These are phyloP conservation scores for Rhexocercosporidium sp. DNA, from an alignment of 2,329 filamentous ascomycete genomes.

Conservation along the genomic window DNA sequence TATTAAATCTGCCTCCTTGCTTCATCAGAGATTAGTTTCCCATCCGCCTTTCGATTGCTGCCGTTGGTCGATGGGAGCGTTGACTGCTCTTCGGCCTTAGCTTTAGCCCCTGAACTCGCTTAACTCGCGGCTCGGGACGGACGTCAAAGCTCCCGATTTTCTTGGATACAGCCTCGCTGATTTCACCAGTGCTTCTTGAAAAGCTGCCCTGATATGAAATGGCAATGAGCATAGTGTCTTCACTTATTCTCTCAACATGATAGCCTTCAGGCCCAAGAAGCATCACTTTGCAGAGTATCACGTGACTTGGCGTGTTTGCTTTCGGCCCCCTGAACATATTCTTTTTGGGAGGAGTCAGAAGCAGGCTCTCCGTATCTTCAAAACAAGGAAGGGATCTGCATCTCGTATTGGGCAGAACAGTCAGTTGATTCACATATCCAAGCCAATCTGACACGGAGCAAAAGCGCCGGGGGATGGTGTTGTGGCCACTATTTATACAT, in stretches of 20 bases:
- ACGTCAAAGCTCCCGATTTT: background rate
- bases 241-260: background rate
- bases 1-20: no score
- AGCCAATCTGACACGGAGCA: background rate
- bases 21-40: background rate
- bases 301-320: background rate
- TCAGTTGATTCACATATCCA: background rate
- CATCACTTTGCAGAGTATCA: background rate
- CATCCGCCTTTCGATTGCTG: conserved; percentile 22
- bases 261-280: background rate
- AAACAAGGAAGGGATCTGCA: background rate
- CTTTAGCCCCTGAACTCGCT: conserved; percentile 8
- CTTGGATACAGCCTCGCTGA: background rate
- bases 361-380: no score
- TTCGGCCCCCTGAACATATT: background rate
- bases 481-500: conserved; percentile 1
- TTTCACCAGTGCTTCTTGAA: background rate
- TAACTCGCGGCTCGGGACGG: conserved; percentile 11
- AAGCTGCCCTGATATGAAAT: background rate
- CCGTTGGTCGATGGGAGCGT: conserved; percentile 15
- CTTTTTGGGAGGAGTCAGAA: background rate
- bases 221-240: background rate
- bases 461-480: background rate
- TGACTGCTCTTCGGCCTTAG: conserved; percentile 4
- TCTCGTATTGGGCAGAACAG: background rate